A percentile compares a stretch with the other conserved stretches of the same genome.
Conservation (phyloP, 2,329 filamentous ascomycete genomes). For the Colletotrichum graminicola region DNA sequence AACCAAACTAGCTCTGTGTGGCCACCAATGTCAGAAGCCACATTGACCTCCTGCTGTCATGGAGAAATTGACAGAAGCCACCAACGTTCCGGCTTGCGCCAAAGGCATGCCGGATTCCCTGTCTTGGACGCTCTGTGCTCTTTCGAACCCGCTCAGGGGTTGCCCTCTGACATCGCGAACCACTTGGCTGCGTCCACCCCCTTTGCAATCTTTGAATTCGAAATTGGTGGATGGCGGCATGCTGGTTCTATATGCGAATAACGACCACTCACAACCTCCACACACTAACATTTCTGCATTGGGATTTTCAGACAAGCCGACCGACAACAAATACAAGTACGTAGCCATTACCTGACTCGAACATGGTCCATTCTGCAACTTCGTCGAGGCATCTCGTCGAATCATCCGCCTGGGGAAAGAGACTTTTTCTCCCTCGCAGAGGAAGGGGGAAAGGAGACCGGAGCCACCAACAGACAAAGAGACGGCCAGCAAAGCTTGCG, state of each 20-base stretch:
- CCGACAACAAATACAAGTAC: not conserved
- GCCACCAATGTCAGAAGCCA: not conserved
- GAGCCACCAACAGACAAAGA: constrained; percentile 3
- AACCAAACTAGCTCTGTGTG: constrained; percentile 5
- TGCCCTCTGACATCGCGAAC: constrained; percentile 23
- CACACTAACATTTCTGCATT: not conserved
- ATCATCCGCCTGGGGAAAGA: constrained; percentile 32
- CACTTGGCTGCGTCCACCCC: not conserved
- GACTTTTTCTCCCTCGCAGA: constrained; percentile 14
- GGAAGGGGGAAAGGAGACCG: constrained; percentile 3
- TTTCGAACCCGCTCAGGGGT: constrained; percentile 19
- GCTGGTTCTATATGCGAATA: constrained; percentile 3
- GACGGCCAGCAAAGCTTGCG: constrained; percentile 34
- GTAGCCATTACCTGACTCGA: constrained; percentile 28
- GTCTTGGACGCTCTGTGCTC: constrained; percentile 25
- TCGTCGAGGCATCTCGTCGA: constrained; percentile 14
- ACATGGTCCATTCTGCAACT: constrained; percentile 17
- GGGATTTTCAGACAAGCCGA: not conserved
- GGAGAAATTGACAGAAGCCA: constrained; percentile 37
- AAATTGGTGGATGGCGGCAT: constrained; percentile 3
- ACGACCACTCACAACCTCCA: not conserved
- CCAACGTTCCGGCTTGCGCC: constrained; percentile 1
- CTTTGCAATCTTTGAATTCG: not conserved
- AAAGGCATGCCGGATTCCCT: constrained; percentile 4
- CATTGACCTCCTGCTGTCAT: constrained; percentile 29